These are phyloP conservation scores for Diaporthe australafricana DNA, from an alignment of 2,329 filamentous ascomycete genomes.

Conservation along the genomic window DNA sequence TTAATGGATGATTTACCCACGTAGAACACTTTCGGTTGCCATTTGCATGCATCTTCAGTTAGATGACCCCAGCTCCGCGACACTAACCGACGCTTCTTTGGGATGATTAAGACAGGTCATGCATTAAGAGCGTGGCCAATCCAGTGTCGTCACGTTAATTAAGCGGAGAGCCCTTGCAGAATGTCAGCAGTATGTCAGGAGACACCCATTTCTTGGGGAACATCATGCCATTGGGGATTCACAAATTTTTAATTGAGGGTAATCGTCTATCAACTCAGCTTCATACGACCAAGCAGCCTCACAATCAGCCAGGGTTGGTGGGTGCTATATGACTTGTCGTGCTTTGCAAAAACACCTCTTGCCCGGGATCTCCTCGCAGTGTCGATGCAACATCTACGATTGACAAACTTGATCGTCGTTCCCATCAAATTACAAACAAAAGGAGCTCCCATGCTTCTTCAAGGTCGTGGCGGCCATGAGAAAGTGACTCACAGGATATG, in stretches of 20 bases:
- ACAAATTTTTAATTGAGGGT: neutral
- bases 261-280: neutral
- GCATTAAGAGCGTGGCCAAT: neutral
- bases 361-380: no score
- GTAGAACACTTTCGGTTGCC: neutral
- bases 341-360: neutral
- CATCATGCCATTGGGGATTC: neutral
- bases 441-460: no score
- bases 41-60: slow-evolving; percentile 7
- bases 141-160: neutral
- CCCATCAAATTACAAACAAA: no score
- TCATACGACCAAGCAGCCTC: neutral
- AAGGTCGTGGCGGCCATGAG: no score
- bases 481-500: no score
- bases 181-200: slow-evolving; percentile 7
- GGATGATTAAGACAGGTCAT: slow-evolving; percentile 6
- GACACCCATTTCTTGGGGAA: neutral
- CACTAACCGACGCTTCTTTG: neutral
- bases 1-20: neutral
- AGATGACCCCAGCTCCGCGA: neutral
- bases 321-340: no score
- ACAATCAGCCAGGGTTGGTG: neutral
- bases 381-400: neutral
- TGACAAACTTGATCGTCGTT: neutral
- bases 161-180: neutral